Evolutionary conservation across 306 rosid genomes (phyloP).

Genomic region (Cyamopsis tetragonoloba): DNA sequence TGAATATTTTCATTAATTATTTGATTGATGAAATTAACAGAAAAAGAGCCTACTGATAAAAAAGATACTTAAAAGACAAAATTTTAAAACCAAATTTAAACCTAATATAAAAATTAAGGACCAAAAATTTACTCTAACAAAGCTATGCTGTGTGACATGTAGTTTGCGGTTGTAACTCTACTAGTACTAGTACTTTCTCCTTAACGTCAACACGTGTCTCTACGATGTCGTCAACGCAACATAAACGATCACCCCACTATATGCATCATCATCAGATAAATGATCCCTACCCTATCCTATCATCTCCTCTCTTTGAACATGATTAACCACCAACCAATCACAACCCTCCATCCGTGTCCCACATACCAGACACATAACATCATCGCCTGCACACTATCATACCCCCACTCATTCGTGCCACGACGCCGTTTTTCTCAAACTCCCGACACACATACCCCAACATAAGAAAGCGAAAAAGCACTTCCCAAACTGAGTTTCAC

Average conservation of each 20-base stretch:
- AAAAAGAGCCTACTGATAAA: too few species aligned
- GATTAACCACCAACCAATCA: not conserved
- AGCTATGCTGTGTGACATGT: too few species aligned
- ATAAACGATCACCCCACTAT: not conserved
- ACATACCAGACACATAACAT: not conserved
- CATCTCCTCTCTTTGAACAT: not conserved
- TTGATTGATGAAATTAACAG: too few species aligned
- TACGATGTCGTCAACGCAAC: not conserved
- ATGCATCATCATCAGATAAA: not conserved
- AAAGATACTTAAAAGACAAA: too few species aligned
- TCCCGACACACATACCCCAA: not conserved
- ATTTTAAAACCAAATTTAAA: too few species aligned
- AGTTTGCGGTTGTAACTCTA: too few species aligned
- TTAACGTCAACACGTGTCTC: constrained; percentile 13
- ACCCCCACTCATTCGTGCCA: constrained; percentile 5
- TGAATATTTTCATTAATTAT: too few species aligned
- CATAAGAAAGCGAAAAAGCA: not conserved
- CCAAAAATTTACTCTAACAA: too few species aligned
- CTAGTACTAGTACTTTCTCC: too few species aligned
- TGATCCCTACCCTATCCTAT: not conserved
- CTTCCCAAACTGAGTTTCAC: not conserved
- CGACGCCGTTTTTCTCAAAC: not conserved
- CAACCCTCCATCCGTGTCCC: not conserved
- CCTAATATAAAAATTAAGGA: too few species aligned
- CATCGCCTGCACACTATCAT: not conserved